Evolutionary conservation across 805 yeast genomes (phyloP), one percentile per base, ranked within the genome.

Genomic region (Ogataea zsoltii): DNA sequence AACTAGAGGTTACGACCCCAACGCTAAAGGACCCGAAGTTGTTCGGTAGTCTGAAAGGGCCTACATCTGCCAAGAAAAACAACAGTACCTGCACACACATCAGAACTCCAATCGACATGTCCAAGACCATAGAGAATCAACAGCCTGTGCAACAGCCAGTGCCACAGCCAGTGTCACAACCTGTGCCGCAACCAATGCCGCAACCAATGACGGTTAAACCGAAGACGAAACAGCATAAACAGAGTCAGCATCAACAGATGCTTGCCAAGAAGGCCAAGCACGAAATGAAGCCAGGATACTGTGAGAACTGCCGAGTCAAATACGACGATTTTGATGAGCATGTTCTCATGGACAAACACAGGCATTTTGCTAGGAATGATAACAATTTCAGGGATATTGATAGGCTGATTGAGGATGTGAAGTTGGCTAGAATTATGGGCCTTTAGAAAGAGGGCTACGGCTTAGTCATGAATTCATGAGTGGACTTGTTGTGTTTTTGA

Each of bases 261-360:
- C 18, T 21, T 11, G 33, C 34, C 16, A 57, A 55, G 36, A 53
- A 57, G 34, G 26, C 54, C 7, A 62, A 54, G 38, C 49, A 53
- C 17, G 62, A 60, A 35, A 54, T 54, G 58, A 60, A 58, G 35
- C 65, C 92, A 0, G 97, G 97, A 0, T 91, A 88, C 65, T 92
- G 99, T 68, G 99, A 92, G 62, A 92, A 92, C 61, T 92, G 99
- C 66, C 74, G 92, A 18, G 85, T 85, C 48, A 83, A 83, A 61
- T 92, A 86, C 61, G 91, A 86, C 41, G 79, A 80, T 53, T 83
- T 90, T 58, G 87, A 82, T 19, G 87, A 80, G 46, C 99, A 92
- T 62, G 77, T 88, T 33, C 57, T 60, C 23, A 75, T 88, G 18
- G 77, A 76, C 29, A 78, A 83, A 52, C 99, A 92, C 63, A 72